Evolutionary conservation across 2,329 filamentous ascomycete genomes (phyloP).

Genomic region (Fusarium sp.): DNA sequence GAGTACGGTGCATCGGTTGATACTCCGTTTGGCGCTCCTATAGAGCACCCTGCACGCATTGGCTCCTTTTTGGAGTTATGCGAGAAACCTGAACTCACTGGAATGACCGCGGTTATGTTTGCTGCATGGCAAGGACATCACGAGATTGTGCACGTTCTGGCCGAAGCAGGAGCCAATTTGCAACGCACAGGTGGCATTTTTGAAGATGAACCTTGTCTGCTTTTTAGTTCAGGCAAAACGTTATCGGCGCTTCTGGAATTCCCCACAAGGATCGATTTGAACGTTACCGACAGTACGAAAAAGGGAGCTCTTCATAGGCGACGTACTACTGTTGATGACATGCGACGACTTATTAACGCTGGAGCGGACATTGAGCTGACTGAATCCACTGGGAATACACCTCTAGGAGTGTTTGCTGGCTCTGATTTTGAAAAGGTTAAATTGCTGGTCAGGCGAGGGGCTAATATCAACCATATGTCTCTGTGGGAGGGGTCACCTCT

Average conservation of each 20-base stretch:
- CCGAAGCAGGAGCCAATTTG: slow-evolving; percentile 7
- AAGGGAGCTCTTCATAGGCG: too few relatives aligned
- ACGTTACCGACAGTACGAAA: background rate
- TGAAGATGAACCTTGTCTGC: too few relatives aligned
- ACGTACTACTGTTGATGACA: too few relatives aligned
- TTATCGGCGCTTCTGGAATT: background rate
- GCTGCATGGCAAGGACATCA: background rate
- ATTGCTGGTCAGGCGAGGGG: background rate
- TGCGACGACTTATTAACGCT: background rate
- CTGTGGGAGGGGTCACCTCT: background rate
- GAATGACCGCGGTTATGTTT: too few relatives aligned
- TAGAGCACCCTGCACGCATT: too few relatives aligned
- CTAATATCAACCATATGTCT: background rate
- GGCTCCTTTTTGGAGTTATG: too few relatives aligned
- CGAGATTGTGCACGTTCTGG: background rate
- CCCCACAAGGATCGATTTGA: background rate
- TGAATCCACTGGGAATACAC: too few relatives aligned
- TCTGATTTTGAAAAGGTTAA: background rate
- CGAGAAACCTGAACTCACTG: too few relatives aligned
- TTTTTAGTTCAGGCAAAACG: too few relatives aligned
- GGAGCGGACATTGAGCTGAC: background rate
- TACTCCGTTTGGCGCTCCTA: too few relatives aligned
- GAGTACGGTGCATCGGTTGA: background rate
- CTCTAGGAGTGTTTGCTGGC: background rate
- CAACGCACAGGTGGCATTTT: background rate